phyloP scores from a whole-genome alignment of 192 early-diverging fungal genomes.

The Chytriomyces confervae region DNA sequence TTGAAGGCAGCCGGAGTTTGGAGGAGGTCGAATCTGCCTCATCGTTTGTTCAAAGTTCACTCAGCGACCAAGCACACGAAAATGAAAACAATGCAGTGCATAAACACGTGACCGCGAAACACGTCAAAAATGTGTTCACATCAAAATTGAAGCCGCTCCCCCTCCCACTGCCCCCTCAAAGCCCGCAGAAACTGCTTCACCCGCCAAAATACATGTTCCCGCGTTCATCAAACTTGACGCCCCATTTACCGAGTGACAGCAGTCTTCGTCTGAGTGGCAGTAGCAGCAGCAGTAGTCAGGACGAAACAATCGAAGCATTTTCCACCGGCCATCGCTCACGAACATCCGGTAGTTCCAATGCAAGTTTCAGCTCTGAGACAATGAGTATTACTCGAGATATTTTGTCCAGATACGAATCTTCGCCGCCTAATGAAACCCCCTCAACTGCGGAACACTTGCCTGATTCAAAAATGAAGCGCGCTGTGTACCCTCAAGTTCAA shows the following conservation, averaged over 20 bases:
- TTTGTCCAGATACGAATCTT: too few species aligned
- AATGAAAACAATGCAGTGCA: neutral
- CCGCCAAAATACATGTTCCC: neutral
- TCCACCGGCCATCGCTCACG: neutral
- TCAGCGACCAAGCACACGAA: neutral
- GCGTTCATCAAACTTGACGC: neutral
- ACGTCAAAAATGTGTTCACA: neutral
- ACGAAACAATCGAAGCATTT: neutral
- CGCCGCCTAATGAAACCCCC: too few species aligned
- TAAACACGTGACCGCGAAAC: neutral
- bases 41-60: neutral
- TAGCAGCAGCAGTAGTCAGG: neutral
- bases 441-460: too few species aligned
- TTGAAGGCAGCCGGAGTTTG: neutral
- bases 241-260: neutral
- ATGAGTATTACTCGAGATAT: too few species aligned
- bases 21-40: neutral
- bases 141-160: neutral
- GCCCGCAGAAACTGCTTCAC: constrained; percentile 1
- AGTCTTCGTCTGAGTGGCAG: neutral
- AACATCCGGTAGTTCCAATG: neutral
- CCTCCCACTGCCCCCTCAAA: constrained; percentile 3
- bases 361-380: neutral
- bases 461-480: too few species aligned
- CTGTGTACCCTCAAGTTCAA: too few species aligned